A percentile compares a stretch with the other conserved stretches of the same genome.
Conservation (phyloP, 2,329 filamentous ascomycete genomes). For the Fusarium verticillioides region DNA sequence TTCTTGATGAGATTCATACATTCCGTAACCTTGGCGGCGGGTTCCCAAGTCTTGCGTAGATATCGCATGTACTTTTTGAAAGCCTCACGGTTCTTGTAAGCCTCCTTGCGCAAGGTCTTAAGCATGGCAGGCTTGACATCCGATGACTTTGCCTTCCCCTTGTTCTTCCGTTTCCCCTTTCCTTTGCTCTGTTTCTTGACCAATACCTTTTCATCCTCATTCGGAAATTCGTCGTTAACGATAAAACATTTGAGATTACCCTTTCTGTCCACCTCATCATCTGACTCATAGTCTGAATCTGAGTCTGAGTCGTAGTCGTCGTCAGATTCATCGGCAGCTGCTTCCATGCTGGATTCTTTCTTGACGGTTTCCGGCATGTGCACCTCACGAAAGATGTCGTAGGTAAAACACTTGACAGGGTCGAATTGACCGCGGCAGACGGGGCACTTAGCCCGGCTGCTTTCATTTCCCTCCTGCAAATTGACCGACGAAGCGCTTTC, state of each 20-base stretch:
- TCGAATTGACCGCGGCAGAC: constrained; percentile 77
- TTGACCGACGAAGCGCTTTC: constrained; percentile 67
- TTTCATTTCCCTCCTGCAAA: constrained; percentile 70
- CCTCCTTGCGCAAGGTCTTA: constrained; percentile 73
- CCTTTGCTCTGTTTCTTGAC: constrained; percentile 38
- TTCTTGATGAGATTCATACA: constrained; percentile 79
- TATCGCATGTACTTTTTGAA: constrained; percentile 76
- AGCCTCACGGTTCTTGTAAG: constrained; percentile 70
- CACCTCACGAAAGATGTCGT: constrained; percentile 77
- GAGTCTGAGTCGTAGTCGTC: constrained; percentile 44
- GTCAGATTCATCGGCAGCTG: constrained; percentile 49
- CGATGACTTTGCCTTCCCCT: constrained; percentile 55
- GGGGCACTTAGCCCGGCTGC: constrained; percentile 72
- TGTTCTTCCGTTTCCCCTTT: constrained; percentile 42
- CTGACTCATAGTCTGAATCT: constrained; percentile 45
- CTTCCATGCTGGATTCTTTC: constrained; percentile 49
- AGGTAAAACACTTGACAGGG: constrained; percentile 77
- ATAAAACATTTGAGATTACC: constrained; percentile 66
- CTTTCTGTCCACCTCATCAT: constrained; percentile 50
- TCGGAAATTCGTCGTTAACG: constrained; percentile 53
- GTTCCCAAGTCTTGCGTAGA: constrained; percentile 75
- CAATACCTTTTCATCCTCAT: constrained; percentile 35
- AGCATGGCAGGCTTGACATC: constrained; percentile 67
- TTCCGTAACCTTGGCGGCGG: constrained; percentile 85
- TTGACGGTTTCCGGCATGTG: constrained; percentile 69